phyloP scores from a whole-genome alignment of 2,329 filamentous ascomycete species.

The Elsinoe necatrix region DNA sequence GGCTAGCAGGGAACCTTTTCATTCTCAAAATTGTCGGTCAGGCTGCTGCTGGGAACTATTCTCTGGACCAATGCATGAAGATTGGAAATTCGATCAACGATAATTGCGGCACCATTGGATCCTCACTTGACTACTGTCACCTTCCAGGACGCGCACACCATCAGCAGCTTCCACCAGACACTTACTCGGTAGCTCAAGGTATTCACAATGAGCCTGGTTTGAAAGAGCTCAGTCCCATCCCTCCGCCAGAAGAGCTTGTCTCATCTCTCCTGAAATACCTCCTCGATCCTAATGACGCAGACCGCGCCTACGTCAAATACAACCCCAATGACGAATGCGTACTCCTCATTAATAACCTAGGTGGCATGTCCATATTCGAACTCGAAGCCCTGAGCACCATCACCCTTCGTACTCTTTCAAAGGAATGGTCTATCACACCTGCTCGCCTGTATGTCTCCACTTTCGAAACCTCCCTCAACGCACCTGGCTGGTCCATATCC shows the following conservation, averaged over 20 bases:
- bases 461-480: slow-evolving; percentile 48
- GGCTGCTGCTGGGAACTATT: slow-evolving; percentile 37
- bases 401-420: slow-evolving; percentile 33
- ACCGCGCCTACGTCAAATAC: slow-evolving; percentile 44
- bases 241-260: slow-evolving; percentile 41
- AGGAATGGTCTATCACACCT: slow-evolving; percentile 43
- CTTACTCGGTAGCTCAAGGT: slow-evolving; percentile 39
- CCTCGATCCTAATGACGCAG: slow-evolving; percentile 39
- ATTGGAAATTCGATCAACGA: slow-evolving; percentile 38
- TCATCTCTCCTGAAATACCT: slow-evolving; percentile 42
- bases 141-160: slow-evolving; percentile 45
- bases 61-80: slow-evolving; percentile 38
- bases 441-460: slow-evolving; percentile 40
- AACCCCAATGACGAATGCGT: slow-evolving; percentile 37
- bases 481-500: slow-evolving; percentile 49
- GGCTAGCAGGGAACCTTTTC: slow-evolving; percentile 43
- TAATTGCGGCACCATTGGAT: slow-evolving; percentile 43
- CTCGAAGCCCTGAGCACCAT: slow-evolving; percentile 41
- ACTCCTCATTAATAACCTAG: slow-evolving; percentile 44
- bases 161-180: slow-evolving; percentile 31
- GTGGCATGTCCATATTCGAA: slow-evolving; percentile 41
- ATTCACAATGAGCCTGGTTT: slow-evolving; percentile 46
- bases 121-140: slow-evolving; percentile 46
- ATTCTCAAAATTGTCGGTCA: slow-evolving; percentile 42
- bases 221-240: slow-evolving; percentile 39